Percentiles rank a stretch among this genome's conserved stretches.
phyloP scores from a whole-genome alignment of 257 asterid genomes.

The Scutellaria baicalensis region DNA sequence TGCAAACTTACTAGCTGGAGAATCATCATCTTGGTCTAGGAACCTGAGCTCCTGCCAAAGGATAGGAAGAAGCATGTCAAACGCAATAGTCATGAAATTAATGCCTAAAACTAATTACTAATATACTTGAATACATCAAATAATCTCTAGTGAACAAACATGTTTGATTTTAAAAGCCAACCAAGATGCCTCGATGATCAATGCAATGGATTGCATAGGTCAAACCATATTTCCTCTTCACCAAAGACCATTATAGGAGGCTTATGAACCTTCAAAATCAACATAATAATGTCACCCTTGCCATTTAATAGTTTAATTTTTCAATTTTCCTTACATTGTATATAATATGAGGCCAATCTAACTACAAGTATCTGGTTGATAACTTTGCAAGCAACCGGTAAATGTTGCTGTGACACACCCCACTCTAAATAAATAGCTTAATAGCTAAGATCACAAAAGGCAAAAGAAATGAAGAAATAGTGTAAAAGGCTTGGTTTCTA shows the following conservation, averaged over 20 bases:
- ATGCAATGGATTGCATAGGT: background rate
- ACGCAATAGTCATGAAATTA: background rate
- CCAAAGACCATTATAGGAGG: background rate
- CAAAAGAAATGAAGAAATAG: background rate
- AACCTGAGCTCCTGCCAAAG: slow-evolving; percentile 63
- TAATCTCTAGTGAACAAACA: background rate
- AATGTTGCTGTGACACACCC: background rate
- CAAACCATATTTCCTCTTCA: background rate
- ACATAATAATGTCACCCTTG: background rate
- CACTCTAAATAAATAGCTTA: background rate
- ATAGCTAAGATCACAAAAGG: background rate
- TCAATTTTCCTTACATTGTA: background rate
- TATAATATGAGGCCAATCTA: background rate
- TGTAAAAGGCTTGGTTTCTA: background rate
- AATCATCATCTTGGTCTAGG: slow-evolving; percentile 55
- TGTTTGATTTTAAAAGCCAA: background rate
- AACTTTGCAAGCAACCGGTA: background rate
- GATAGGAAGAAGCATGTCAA: slow-evolving; percentile 7
- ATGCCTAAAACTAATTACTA: background rate
- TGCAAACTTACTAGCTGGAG: slow-evolving; percentile 47
- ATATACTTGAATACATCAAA: background rate
- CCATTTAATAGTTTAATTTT: background rate
- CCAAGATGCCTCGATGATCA: background rate
- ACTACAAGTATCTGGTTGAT: background rate
- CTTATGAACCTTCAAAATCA: background rate